Base-by-base conservation (phyloP, 768 basidiomycete species). In the Clathrus columnatus region DNA sequence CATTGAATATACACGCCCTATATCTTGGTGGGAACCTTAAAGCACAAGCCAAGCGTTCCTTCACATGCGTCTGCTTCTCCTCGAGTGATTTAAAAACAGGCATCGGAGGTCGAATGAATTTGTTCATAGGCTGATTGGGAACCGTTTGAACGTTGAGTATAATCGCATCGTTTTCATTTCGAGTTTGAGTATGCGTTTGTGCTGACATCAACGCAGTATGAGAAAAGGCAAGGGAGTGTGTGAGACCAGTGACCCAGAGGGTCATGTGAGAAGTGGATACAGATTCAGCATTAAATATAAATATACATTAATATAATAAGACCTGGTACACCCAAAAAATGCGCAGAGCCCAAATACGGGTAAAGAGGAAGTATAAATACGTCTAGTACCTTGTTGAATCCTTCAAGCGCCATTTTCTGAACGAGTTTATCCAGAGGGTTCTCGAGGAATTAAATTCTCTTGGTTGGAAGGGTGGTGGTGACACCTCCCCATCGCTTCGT, bases 361-460 rank as follows among this genome's bases (percentile, higher is more conserved):
- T 8, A 53, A 4, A 1, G 7, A 21, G 7, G 43, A 27, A 45
- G 16, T n/a, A 20, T 21, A 42, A 42, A 45, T 26, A 55, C 42
- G 32, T 24, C 29, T 63, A 68, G 67, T 91, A 91, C 49, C 75
- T 73, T 7, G 88, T 90, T 59, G 85, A 79, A 62, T 91, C 89
- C 60, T 83, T 79, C 61, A 91, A 67, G 46, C 89, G 73, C 88
- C 87, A 91, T 26, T 76, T 74, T 46, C 77, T 72, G 20, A 91
- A 67, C 2, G 88, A 87, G 0, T 85, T 85, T 86, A 87, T 89
- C 83, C 82, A 88, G 57, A 86, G 18, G 14, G 24, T 16, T 17
- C 23, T 59, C 5, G 85, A 85, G 28, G 65, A 64, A 36, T n/a
- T 36, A n/a, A 11, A 62, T 56, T 1, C 46, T 57, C 24, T 56